These are phyloP conservation scores for Fomitopsis betulina DNA, from an alignment of 1,284 basidiomycete species.

Conservation along the genomic window DNA sequence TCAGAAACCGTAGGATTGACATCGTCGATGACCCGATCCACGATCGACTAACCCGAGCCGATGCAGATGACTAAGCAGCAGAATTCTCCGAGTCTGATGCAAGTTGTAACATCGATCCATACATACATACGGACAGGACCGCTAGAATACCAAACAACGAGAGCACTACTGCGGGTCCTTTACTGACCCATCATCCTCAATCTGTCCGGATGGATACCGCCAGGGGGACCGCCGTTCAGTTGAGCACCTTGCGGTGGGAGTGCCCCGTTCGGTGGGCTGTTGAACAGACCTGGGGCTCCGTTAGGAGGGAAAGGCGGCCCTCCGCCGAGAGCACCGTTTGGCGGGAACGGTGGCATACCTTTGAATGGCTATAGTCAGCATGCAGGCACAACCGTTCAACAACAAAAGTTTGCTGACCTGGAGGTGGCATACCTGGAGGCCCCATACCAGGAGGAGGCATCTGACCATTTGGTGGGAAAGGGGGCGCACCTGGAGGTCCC, in stretches of 20 bases:
- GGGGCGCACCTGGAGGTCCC: slow-evolving; percentile 37
- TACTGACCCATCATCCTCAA: slow-evolving; percentile 71
- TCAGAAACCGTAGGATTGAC: not conserved
- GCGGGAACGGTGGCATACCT: slow-evolving; percentile 56
- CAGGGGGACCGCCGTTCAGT: slow-evolving; percentile 28
- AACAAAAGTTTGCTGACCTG: slow-evolving; percentile 14
- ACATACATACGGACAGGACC: not conserved
- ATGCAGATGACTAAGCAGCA: not conserved
- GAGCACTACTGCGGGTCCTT: not conserved
- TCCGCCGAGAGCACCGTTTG: slow-evolving; percentile 23
- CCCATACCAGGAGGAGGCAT: slow-evolving; percentile 31
- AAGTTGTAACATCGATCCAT: too few relatives aligned
- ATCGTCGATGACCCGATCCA: not conserved
- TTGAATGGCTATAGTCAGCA: not conserved
- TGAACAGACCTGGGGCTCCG: slow-evolving; percentile 26
- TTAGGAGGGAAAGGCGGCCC: slow-evolving; percentile 53
- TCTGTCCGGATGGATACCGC: slow-evolving; percentile 83
- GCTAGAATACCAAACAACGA: not conserved
- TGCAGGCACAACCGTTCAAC: slow-evolving; percentile 2
- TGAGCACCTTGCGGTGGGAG: slow-evolving; percentile 30
- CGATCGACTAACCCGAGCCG: not conserved
- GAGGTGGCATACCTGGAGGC: slow-evolving; percentile 27
- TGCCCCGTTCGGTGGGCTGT: slow-evolving; percentile 28
- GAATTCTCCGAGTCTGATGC: not conserved
- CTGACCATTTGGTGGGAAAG: slow-evolving; percentile 28